These are phyloP conservation scores for Boletales sp. DNA, from an alignment of 768 basidiomycete species.

Conservation along the genomic window DNA sequence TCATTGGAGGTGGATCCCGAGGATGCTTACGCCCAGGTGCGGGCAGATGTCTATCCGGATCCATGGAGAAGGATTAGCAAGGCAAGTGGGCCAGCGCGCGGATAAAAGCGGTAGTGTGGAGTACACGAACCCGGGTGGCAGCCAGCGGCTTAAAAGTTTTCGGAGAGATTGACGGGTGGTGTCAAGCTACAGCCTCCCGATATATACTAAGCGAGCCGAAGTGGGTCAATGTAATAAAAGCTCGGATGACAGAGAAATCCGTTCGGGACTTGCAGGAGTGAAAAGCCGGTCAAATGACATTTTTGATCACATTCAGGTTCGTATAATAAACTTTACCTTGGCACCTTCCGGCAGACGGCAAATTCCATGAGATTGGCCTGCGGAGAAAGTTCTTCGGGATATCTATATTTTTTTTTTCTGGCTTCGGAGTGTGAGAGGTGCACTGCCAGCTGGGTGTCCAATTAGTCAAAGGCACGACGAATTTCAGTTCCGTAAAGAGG, in stretches of 20 bases:
- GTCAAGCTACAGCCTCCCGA: conserved; percentile 24
- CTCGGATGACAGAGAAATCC: conserved; percentile 26
- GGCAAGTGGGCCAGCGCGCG: conserved; percentile 3
- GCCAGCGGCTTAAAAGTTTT: conserved; percentile 21
- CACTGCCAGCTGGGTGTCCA: conserved; percentile 5
- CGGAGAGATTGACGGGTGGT: conserved; percentile 19
- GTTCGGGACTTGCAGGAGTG: conserved; percentile 25
- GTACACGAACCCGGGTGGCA: conserved; percentile 20
- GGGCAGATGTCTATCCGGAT: conserved; percentile 36
- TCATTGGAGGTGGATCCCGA: conserved; percentile 23
- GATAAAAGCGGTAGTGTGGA: conserved; percentile 21
- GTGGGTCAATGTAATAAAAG: conserved; percentile 31
- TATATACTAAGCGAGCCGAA: conserved; percentile 24
- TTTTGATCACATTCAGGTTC: conserved; percentile 23
- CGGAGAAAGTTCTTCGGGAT: conserved; percentile 19
- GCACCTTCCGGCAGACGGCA: conserved; percentile 23
- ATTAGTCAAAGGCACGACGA: conserved; percentile 20
- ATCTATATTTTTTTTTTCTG: conserved; percentile 5
- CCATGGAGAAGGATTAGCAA: conserved; percentile 30
- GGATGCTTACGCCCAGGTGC: conserved; percentile 30
- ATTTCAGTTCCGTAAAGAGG: conserved; percentile 30
- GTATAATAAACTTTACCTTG: conserved; percentile 29
- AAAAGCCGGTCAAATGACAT: conserved; percentile 24
- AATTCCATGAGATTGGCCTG: conserved; percentile 26
- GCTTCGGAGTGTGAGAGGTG: not conserved